phyloP scores from a whole-genome alignment of 2,329 filamentous ascomycete species.

The Colletotrichum gloeosporioides region DNA sequence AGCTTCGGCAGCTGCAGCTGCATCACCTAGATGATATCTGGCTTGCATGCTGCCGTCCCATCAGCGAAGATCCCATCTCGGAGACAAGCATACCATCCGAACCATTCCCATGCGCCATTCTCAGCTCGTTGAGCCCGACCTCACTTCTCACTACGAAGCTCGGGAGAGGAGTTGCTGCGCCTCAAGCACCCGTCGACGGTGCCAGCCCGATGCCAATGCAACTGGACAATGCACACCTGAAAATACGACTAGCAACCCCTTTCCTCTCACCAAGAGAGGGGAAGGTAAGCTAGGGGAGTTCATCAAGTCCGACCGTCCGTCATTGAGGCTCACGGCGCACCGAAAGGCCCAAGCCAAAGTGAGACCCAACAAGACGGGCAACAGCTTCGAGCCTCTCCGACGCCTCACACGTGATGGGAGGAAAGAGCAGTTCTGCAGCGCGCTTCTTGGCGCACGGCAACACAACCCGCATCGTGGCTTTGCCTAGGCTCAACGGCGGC shows the following conservation, averaged over 20 bases:
- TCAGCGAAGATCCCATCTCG: neutral
- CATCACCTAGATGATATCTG: neutral
- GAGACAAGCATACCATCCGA: neutral
- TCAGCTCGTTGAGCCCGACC: neutral
- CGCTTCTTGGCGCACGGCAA: neutral
- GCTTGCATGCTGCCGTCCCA: neutral
- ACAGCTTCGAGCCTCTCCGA: neutral
- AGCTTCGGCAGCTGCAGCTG: neutral
- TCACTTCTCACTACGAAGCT: neutral
- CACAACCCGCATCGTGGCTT: neutral
- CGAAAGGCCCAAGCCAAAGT: neutral
- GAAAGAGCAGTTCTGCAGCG: neutral
- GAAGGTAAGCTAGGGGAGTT: neutral
- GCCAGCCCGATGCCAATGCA: neutral
- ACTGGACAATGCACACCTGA: conserved; percentile 6
- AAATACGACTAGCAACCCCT: neutral
- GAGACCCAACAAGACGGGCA: neutral
- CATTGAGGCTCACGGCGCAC: neutral
- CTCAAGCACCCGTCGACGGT: conserved; percentile 5
- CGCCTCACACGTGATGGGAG: neutral
- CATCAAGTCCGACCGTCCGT: neutral
- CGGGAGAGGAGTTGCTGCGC: conserved; percentile 4
- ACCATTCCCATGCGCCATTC: neutral
- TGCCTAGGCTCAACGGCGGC: neutral
- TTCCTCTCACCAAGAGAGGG: neutral